These are phyloP conservation scores for Fistulinella cinereoalba DNA, from an alignment of 1,284 basidiomycete species.

Conservation along the genomic window DNA sequence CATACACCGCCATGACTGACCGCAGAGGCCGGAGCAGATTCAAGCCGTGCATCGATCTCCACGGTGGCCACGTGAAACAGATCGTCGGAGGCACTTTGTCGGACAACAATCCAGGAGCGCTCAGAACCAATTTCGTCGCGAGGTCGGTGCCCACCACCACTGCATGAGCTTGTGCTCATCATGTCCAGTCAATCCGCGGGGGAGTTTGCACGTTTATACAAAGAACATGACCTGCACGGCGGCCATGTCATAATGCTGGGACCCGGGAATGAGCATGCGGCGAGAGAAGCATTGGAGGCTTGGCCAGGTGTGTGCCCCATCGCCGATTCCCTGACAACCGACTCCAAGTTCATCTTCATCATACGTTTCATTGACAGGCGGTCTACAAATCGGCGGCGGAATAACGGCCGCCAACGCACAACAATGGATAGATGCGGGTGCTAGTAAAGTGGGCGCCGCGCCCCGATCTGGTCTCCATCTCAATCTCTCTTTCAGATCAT, in stretches of 20 bases:
- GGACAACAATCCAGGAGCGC: slow-evolving; percentile 55
- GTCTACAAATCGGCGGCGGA: slow-evolving; percentile 92
- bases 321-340: slow-evolving; percentile 1
- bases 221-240: slow-evolving; percentile 65
- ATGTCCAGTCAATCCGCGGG: slow-evolving; percentile 69
- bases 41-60: slow-evolving; percentile 96
- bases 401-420: slow-evolving; percentile 81
- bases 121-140: slow-evolving; percentile 93
- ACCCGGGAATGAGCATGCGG: slow-evolving; percentile 84
- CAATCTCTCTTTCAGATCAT: slow-evolving; percentile 71
- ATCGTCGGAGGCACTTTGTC: slow-evolving; percentile 95
- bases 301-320: slow-evolving; percentile 67
- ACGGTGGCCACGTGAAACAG: slow-evolving; percentile 94
- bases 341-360: slow-evolving; percentile 1
- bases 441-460: slow-evolving; percentile 71
- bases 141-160: slow-evolving; percentile 51
- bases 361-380: slow-evolving; percentile 46
- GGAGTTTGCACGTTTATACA: slow-evolving; percentile 84
- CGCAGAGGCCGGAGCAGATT: slow-evolving; percentile 47
- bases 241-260: slow-evolving; percentile 98
- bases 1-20: slow-evolving; percentile 14
- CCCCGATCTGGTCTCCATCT: slow-evolving; percentile 3
- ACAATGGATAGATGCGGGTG: slow-evolving; percentile 86
- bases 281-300: slow-evolving; percentile 73
- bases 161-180: slow-evolving; percentile 3